Percentiles rank a stretch among this genome's conserved stretches.
These are phyloP conservation scores for Cladosporium oxysporum DNA, from an alignment of 2,329 filamentous ascomycete genomes.

Conservation along the genomic window DNA sequence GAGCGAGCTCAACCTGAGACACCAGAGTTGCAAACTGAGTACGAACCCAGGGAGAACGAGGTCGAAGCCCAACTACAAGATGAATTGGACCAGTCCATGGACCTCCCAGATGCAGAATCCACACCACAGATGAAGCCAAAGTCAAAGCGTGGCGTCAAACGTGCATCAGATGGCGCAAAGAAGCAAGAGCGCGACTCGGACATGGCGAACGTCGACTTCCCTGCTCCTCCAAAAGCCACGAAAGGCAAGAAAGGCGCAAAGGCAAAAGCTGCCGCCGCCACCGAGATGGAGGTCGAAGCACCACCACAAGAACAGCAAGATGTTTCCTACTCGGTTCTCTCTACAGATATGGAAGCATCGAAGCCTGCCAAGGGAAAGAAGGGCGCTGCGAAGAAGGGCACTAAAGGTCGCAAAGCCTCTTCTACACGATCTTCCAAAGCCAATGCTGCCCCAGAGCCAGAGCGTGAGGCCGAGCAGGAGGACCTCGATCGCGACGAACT, in stretches of 20 bases:
- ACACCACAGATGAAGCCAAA: constrained; percentile 27
- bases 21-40: constrained; percentile 16
- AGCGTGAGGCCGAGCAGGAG: constrained; percentile 25
- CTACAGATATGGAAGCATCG: constrained; percentile 18
- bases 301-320: constrained; percentile 4
- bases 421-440: constrained; percentile 30
- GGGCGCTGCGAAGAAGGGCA: constrained; percentile 26
- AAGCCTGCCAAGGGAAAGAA: constrained; percentile 32
- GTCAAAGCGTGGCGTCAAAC: constrained; percentile 39
- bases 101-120: constrained; percentile 29
- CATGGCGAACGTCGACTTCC: constrained; percentile 29
- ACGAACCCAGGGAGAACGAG: constrained; percentile 25
- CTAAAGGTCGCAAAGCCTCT: constrained; percentile 32
- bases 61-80: constrained; percentile 35
- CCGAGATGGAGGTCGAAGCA: neutral
- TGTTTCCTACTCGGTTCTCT: neutral
- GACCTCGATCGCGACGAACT: constrained; percentile 31
- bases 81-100: constrained; percentile 36
- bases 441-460: constrained; percentile 24
- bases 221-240: constrained; percentile 24
- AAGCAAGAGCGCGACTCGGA: constrained; percentile 32
- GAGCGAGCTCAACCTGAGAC: constrained; percentile 24
- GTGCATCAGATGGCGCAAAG: constrained; percentile 40
- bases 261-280: neutral
- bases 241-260: constrained; percentile 31